Percentiles rank a stretch among this genome's conserved stretches.
Conservation (phyloP, 305 asterid species). For the Caryopteris hybrid region DNA sequence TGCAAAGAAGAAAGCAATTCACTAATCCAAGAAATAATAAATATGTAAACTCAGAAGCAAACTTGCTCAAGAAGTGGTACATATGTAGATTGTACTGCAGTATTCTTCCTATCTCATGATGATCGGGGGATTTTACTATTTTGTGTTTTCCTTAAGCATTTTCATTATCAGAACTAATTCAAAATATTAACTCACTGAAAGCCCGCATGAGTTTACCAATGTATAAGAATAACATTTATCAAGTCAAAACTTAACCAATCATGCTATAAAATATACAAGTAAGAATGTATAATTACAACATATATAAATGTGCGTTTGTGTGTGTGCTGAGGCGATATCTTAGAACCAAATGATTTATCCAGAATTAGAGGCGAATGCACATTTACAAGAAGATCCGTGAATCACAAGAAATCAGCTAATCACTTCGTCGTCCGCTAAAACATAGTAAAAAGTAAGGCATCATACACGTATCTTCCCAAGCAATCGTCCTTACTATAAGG, state of each 20-base stretch:
- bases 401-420: neutral
- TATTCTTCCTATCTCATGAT: neutral
- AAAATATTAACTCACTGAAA: neutral
- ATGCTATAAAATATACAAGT: neutral
- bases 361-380: neutral
- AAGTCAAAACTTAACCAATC: neutral
- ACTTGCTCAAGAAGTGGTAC: neutral
- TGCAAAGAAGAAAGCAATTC: constrained; percentile 27
- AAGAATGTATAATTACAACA: neutral
- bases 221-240: neutral
- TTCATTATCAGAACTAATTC: neutral
- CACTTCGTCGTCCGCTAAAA: no score
- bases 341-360: neutral
- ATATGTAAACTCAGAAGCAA: neutral
- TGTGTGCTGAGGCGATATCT: neutral
- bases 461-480: constrained; percentile 80
- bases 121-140: neutral
- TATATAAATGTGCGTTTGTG: neutral
- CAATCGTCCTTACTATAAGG: constrained; percentile 47
- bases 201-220: neutral
- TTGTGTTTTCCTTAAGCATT: neutral
- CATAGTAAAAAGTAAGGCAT: constrained; percentile 9
- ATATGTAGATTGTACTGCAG: neutral
- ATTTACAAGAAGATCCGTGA: neutral
- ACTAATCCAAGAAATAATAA: constrained; percentile 6